Conservation (phyloP, 2,329 filamentous ascomycete genomes). For the Fusarium oxysporum region DNA sequence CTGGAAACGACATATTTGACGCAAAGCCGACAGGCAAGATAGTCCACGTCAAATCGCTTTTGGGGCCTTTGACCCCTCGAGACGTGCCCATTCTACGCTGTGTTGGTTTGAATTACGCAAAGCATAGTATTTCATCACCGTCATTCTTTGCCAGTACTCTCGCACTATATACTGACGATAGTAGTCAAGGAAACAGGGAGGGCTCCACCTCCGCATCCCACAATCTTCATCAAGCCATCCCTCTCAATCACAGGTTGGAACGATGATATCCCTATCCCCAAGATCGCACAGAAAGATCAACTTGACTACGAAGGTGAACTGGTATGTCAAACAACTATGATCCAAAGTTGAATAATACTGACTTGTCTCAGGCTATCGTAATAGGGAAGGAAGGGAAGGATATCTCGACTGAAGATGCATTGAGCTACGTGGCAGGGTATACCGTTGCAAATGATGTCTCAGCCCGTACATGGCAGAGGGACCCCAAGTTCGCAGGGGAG, state of each 20-base stretch:
- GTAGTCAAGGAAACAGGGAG: constrained; percentile 20
- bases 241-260: constrained; percentile 5
- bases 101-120: constrained; percentile 22
- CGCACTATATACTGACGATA: background rate
- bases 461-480: constrained; percentile 11
- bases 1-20: constrained; percentile 1
- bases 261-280: constrained; percentile 4
- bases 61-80: constrained; percentile 4
- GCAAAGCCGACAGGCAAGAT: constrained; percentile 3
- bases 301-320: constrained; percentile 28
- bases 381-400: constrained; percentile 22
- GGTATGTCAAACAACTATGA: background rate
- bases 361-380: constrained; percentile 1
- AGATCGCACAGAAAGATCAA: constrained; percentile 12
- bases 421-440: constrained; percentile 17
- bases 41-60: background rate
- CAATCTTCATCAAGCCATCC: constrained; percentile 20
- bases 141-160: background rate
- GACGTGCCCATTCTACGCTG: constrained; percentile 15
- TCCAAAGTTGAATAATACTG: background rate
- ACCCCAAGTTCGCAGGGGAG: constrained; percentile 2
- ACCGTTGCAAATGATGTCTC: constrained; percentile 23
- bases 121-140: constrained; percentile 3
- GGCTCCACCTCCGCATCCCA: constrained; percentile 8
- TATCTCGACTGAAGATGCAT: constrained; percentile 4